A percentile compares a stretch with the other conserved stretches of the same genome.
These are phyloP conservation scores for Pythium brachiatum DNA, from an alignment of 352 stramenopile genomes.

Conservation along the genomic window DNA sequence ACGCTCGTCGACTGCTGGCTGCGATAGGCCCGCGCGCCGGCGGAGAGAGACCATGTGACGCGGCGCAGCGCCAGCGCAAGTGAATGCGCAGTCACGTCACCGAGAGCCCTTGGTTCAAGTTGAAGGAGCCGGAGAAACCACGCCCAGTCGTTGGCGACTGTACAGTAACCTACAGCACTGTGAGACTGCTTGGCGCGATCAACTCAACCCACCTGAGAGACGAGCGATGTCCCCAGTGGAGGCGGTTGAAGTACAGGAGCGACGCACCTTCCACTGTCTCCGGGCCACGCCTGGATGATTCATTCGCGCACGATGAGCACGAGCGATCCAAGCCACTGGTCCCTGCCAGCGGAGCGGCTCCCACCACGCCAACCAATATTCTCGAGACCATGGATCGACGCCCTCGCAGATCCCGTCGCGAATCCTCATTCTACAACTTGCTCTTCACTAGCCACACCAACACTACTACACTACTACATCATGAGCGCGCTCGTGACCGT, in stretches of 20 bases:
- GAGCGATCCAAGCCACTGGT: not conserved
- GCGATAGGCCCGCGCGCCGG: not conserved
- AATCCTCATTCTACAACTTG: conserved; percentile 15
- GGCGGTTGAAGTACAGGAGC: conserved; percentile 6
- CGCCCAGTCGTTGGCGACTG: conserved; percentile 11
- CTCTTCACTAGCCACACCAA: not conserved
- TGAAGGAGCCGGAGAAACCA: conserved; percentile 4
- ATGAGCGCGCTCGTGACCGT: conserved; percentile 92
- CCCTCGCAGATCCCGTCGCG: not conserved
- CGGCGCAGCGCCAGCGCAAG: not conserved
- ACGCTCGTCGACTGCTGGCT: not conserved
- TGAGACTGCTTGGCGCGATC: not conserved
- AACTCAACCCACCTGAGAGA: not conserved
- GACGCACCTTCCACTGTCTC: not conserved
- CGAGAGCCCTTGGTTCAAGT: conserved; percentile 10
- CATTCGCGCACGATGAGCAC: not conserved
- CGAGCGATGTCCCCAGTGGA: not conserved
- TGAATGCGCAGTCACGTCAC: conserved; percentile 11
- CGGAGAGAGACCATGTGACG: conserved; percentile 3
- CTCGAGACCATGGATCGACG: not conserved
- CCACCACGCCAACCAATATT: no score
- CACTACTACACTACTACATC: not conserved
- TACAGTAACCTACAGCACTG: no score
- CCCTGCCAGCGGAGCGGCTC: no score
- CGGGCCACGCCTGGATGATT: not conserved